Evolutionary conservation across 805 yeast species (phyloP).

Genomic region (Metschnikowia sp.): DNA sequence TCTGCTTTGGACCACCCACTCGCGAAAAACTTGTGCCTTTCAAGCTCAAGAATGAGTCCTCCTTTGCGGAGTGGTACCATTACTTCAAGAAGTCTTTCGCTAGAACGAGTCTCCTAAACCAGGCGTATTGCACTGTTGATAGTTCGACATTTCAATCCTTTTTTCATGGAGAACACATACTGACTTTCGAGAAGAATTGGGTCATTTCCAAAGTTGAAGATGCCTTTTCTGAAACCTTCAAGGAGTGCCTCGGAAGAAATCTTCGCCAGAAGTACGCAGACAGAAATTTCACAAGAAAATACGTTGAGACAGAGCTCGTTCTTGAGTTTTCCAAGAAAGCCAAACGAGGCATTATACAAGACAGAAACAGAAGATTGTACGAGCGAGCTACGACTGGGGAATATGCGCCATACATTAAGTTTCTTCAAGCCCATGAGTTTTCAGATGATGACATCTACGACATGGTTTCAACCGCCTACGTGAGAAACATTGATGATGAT

Average conservation of each 20-base stretch:
- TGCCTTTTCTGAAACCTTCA: constrained; percentile 3
- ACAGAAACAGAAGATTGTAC: constrained; percentile 1
- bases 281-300: constrained; percentile 1
- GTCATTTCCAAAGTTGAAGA: background rate
- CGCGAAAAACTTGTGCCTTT: constrained; percentile 4
- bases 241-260: constrained; percentile 2
- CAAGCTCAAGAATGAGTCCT: background rate
- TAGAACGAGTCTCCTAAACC: constrained; percentile 3
- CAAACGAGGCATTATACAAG: background rate
- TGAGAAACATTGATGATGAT: constrained; percentile 3
- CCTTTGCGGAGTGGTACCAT: constrained; percentile 4
- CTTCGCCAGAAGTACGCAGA: constrained; percentile 2
- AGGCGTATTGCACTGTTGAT: constrained; percentile 3
- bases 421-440: constrained; percentile 6
- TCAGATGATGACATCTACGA: constrained; percentile 2
- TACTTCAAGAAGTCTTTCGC: constrained; percentile 1
- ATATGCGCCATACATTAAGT: background rate
- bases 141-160: background rate
- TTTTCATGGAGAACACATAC: background rate
- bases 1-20: constrained; percentile 1
- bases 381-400: constrained; percentile 3
- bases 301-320: constrained; percentile 1
- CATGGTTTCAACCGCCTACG: constrained; percentile 1
- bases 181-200: background rate
- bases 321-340: constrained; percentile 1